Conservation (phyloP, 202 grass and related monocot genomes). For the Alloteropsis angusta region DNA sequence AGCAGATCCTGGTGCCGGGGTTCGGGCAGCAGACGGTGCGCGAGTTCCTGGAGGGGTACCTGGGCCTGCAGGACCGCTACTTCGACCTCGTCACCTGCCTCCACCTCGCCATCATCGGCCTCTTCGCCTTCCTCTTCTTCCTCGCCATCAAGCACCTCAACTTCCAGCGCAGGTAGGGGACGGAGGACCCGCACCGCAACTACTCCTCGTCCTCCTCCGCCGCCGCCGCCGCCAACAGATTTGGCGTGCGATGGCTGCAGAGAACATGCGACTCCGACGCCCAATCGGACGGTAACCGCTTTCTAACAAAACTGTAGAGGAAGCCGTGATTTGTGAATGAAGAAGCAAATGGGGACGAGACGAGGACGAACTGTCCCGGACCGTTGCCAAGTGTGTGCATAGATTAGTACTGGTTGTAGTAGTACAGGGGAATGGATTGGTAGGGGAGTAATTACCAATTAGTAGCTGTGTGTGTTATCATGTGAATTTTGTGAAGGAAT, state of each 20-base stretch:
- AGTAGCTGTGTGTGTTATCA: background rate
- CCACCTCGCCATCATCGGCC: constrained; percentile 51
- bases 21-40: constrained; percentile 31
- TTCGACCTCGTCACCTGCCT: constrained; percentile 55
- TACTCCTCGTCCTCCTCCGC: no score
- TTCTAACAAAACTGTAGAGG: background rate
- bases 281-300: no score
- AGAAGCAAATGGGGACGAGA: no score
- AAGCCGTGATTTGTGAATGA: background rate
- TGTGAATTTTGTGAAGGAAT: background rate
- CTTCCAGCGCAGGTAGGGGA: constrained; percentile 61
- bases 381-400: background rate
- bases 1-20: constrained; percentile 41
- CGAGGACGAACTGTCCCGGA: no score
- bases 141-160: constrained; percentile 79
- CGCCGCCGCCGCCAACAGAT: background rate
- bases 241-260: background rate
- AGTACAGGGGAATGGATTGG: no score
- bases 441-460: no score
- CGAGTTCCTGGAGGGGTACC: constrained; percentile 60
- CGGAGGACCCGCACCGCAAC: background rate
- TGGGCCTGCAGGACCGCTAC: constrained; percentile 58
- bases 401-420: background rate
- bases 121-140: constrained; percentile 65
- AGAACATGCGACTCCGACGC: no score